A percentile compares a stretch with the other conserved stretches of the same genome.
Evolutionary conservation across 177 flowering plant species (phyloP).

Genomic region (Vitis hybrid): DNA sequence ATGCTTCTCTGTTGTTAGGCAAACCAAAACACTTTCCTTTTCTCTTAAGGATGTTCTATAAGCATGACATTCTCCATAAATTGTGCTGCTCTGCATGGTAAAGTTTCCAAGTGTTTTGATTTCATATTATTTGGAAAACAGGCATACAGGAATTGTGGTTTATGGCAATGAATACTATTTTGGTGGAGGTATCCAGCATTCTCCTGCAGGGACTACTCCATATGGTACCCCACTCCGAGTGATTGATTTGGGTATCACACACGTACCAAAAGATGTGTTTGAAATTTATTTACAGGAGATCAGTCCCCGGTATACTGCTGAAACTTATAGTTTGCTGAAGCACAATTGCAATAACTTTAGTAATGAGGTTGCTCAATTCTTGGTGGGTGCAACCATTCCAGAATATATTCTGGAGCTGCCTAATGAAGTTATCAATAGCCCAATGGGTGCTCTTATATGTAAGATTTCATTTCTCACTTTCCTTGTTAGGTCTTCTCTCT

Average conservation of each 20-base stretch:
- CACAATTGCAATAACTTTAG: constrained; percentile 98
- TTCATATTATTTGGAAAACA: constrained; percentile 23
- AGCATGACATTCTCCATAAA: not conserved
- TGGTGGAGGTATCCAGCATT: constrained; percentile 88
- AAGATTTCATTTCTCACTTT: constrained; percentile 29
- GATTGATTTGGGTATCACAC: constrained; percentile 83
- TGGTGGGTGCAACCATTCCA: constrained; percentile 77
- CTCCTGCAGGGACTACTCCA: constrained; percentile 67
- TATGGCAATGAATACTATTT: constrained; percentile 92
- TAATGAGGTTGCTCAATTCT: constrained; percentile 93
- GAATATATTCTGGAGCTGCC: constrained; percentile 91
- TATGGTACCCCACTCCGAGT: constrained; percentile 82
- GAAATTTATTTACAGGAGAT: constrained; percentile 90
- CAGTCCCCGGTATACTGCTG: constrained; percentile 86
- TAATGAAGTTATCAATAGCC: constrained; percentile 85
- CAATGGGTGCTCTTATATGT: constrained; percentile 90
- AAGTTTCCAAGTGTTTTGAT: not conserved
- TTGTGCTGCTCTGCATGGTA: not conserved
- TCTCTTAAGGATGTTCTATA: not conserved
- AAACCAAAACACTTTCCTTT: not conserved
- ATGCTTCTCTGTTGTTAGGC: too few species aligned
- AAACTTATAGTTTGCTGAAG: constrained; percentile 76
- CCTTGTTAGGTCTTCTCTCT: not conserved
- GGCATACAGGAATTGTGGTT: constrained; percentile 97
- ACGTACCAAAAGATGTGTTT: constrained; percentile 88